phyloP scores from a whole-genome alignment of 2,329 filamentous ascomycete species.

The Calonectria leucothoes region DNA sequence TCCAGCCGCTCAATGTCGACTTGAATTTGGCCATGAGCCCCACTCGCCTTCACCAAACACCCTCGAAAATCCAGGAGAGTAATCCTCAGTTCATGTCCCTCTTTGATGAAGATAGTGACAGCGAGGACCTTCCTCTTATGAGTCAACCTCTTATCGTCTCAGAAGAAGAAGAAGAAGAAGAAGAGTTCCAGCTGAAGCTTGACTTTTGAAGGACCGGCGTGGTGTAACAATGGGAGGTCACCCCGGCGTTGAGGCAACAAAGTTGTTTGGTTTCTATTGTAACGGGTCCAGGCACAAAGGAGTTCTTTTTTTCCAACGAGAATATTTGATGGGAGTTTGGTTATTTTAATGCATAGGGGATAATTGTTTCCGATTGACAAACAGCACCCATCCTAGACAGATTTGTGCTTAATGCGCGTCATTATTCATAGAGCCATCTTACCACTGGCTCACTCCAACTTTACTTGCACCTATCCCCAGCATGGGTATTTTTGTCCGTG shows the following conservation, averaged over 20 bases:
- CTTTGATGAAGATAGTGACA: conserved; percentile 63
- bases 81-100: conserved; percentile 68
- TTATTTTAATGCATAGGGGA: conserved; percentile 1
- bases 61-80: conserved; percentile 33
- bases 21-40: conserved; percentile 61
- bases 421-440: neutral
- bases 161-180: conserved; percentile 65
- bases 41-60: conserved; percentile 46
- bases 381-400: neutral
- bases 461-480: neutral
- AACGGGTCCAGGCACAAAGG: neutral
- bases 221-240: conserved; percentile 26
- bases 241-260: conserved; percentile 33
- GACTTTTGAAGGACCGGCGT: conserved; percentile 38
- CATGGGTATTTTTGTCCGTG: neutral
- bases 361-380: neutral
- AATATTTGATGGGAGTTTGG: neutral
- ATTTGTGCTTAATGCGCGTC: neutral
- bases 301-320: neutral
- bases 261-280: neutral
- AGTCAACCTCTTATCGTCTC: conserved; percentile 34
- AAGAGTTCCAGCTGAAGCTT: conserved; percentile 67
- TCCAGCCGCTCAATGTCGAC: conserved; percentile 22
- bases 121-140: conserved; percentile 46
- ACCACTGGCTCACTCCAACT: neutral